Base-by-base conservation (phyloP, 495 filamentous ascomycete genomes). In the Trichoderma reesei region DNA sequence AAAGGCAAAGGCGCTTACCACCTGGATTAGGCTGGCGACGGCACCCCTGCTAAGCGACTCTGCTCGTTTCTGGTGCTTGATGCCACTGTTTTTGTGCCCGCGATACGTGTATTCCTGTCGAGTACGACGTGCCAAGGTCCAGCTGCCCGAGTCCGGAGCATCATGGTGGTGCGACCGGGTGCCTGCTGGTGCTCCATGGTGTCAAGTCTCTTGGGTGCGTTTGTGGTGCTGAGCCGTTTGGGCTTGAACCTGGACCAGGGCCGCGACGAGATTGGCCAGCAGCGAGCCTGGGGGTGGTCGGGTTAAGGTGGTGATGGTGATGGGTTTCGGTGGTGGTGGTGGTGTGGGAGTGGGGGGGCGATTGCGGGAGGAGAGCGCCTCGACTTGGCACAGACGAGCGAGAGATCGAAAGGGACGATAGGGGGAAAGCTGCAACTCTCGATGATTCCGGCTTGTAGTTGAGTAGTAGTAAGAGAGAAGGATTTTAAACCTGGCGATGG, bases 21-120 rank as follows among this genome's bases (percentile, higher is more conserved):
- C 51, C 51, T 14, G 33, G 51, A 33, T 56, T 56, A 31, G 51
- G 51, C 51, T 56, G 51, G 16, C 51, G 51, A 56, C 51, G 7
- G 31, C 51, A 56, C 51, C 51, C 51, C 51, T 31, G 51, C 51
- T 31, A 31, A 56, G 51, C 51, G 51, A 34, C 51, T 20, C 51
- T 36, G 51, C 51, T 34, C 9, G 6, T 36, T 31, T 34, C 44
- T 18, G 42, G 44, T 56, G 20, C 26, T 56, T 14, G 26, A n/a
- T 6, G 10, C 20, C 51, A 11, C 20, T 56, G 26, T 10, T 34
- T 56, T 31, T 56, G 26, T 56, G 51, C 31, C 5, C 11, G n/a
- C 18, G 20, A 56, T 34, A 56, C 31, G 51, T 48, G 44, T 48
- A 48, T 18, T 8, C 5, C 44, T 18, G 16, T n/a, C 16, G 44